These are phyloP conservation scores for Nephelium lappaceum DNA, from an alignment of 345 rosid species.

Conservation along the genomic window DNA sequence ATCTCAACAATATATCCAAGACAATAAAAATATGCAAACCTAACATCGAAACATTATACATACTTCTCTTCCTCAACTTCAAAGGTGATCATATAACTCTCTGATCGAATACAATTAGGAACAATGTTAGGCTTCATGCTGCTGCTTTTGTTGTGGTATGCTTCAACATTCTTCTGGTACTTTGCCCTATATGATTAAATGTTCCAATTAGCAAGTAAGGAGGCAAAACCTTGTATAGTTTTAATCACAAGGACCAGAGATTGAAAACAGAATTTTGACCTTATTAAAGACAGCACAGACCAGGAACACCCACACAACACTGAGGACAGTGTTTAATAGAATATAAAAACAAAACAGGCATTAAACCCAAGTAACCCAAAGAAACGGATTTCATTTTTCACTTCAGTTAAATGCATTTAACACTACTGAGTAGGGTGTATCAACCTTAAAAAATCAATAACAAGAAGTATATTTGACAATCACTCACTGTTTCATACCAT, in stretches of 20 bases:
- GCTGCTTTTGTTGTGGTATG: slow-evolving; percentile 83
- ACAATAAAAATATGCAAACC: slow-evolving; percentile 1
- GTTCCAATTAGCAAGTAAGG: not conserved
- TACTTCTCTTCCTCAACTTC: slow-evolving; percentile 99
- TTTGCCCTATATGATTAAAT: slow-evolving; percentile 70
- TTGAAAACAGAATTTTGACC: not conserved
- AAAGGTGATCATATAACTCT: slow-evolving; percentile 88
- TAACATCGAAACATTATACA: slow-evolving; percentile 9
- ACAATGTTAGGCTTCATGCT: slow-evolving; percentile 82
- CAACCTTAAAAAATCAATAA: not conserved
- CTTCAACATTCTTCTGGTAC: slow-evolving; percentile 97
- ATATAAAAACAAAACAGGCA: not conserved
- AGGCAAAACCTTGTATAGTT: slow-evolving; percentile 1
- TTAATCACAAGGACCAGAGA: not conserved
- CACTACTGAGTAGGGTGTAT: not conserved
- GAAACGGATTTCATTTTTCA: slow-evolving; percentile 11
- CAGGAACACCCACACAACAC: not conserved
- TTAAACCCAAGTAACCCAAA: not conserved
- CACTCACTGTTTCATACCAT: slow-evolving; percentile 64
- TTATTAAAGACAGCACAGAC: slow-evolving; percentile 5
- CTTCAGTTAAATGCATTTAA: not conserved
- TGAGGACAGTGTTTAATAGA: not conserved
- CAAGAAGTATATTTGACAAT: not conserved
- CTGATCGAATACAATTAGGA: slow-evolving; percentile 93
- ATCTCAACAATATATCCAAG: slow-evolving; percentile 10